Evolutionary conservation across 768 basidiomycete species (phyloP), one percentile per base, ranked within the genome.

Genomic region (Amanita polypyramis): DNA sequence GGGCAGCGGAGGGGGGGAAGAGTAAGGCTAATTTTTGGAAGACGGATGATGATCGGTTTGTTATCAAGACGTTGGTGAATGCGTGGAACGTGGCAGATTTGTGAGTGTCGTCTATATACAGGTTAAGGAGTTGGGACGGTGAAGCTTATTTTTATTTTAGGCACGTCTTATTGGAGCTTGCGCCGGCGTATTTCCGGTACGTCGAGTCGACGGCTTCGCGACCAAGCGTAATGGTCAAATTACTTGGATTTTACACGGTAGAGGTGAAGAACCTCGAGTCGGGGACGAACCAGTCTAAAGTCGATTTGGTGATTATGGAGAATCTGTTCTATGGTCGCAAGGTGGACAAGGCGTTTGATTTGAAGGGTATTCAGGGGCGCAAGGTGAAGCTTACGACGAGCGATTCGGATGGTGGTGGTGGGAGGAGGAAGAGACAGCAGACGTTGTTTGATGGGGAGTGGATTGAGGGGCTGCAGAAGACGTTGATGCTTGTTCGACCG

Each of bases 1-100:
- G 87, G 86, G 66, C 71, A 10, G 85, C 86, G 0, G 79, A 79
- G 48, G 82, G 88, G 0, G 88, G 88, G 4, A 92, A 90, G 73
- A 86, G 84, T 62, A 76, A 73, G 57, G 79, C 78, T 2, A 80
- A 82, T 53, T 92, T 90, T 58, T 86, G 86, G 83, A 86, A 84
- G 71, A 88, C 84, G 39, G 60, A 65, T 21, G 88, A 92, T 61
- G 77, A 84, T 54, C 69, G 77, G 51, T 87, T 83, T 58, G 80
- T 92, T 55, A 82, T 90, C 68, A 90, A 90, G 74, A 86, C 86
- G 15, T 63, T 90, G 51, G 82, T 92, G 12, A 82, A 83, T 62
- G 84, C 85, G 11, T 90, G 87, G 87, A 87, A 87, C 61, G 86
- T 88, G 34, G 82, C 82, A 4, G 88, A 90, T 66, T 61, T 87